These are phyloP conservation scores for Geotrichum australiense DNA, from an alignment of 1,139 yeast genomes.

Conservation along the genomic window DNA sequence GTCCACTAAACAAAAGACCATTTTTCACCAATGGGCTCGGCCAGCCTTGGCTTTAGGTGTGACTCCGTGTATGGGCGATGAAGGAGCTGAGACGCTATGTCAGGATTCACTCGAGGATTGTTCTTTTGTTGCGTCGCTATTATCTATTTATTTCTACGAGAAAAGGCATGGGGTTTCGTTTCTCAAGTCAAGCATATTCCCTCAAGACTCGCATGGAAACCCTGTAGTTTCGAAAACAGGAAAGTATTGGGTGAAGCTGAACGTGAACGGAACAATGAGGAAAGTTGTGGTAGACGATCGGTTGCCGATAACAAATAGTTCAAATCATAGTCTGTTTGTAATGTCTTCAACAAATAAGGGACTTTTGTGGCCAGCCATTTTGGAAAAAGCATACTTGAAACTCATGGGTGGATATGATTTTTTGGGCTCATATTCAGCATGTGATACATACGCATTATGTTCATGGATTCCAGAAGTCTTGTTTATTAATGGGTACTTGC, in stretches of 20 bases:
- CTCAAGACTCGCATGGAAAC: slow-evolving; percentile 22
- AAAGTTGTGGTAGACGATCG: slow-evolving; percentile 45
- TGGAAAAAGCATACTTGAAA: slow-evolving; percentile 71
- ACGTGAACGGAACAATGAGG: slow-evolving; percentile 56
- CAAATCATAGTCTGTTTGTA: slow-evolving; percentile 28
- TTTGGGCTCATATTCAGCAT: slow-evolving; percentile 70
- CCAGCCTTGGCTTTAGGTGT: slow-evolving; percentile 23
- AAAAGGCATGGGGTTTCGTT: slow-evolving; percentile 20
- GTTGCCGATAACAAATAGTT: slow-evolving; percentile 34
- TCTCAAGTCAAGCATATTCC: slow-evolving; percentile 23
- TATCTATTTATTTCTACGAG: slow-evolving; percentile 37
- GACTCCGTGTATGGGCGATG: slow-evolving; percentile 16
- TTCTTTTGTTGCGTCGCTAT: slow-evolving; percentile 63
- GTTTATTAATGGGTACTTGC: slow-evolving; percentile 30
- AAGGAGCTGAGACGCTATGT: slow-evolving; percentile 31
- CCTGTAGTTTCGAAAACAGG: slow-evolving; percentile 26
- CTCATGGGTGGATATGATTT: slow-evolving; percentile 60
- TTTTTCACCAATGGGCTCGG: slow-evolving; percentile 26
- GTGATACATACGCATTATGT: slow-evolving; percentile 58
- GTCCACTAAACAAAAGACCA: slow-evolving; percentile 21
- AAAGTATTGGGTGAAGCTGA: slow-evolving; percentile 39
- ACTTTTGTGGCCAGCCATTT: slow-evolving; percentile 59
- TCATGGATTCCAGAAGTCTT: slow-evolving; percentile 74
- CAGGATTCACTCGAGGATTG: slow-evolving; percentile 66
- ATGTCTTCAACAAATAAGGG: slow-evolving; percentile 39